phyloP scores from a whole-genome alignment of 1,284 basidiomycete species.

The Ceratobasidium sp. region DNA sequence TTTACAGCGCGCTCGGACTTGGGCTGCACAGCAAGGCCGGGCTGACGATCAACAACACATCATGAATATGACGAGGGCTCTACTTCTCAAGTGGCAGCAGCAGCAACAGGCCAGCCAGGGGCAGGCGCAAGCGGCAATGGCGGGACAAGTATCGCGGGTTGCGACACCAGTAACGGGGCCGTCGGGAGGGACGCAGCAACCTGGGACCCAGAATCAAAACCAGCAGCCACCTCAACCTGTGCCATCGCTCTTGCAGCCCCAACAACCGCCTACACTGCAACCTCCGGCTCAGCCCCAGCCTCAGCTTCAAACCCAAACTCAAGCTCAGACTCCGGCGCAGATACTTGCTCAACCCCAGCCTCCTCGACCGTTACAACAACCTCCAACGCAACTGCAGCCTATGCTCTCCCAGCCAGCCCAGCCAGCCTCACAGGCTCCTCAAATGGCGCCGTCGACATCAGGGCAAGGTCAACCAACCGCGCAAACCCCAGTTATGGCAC shows the following conservation, averaged over 20 bases:
- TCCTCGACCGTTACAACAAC: slow-evolving; percentile 6
- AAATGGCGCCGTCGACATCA: slow-evolving; percentile 15
- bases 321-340: slow-evolving; percentile 11
- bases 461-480: slow-evolving; percentile 3
- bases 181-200: not conserved
- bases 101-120: slow-evolving; percentile 7
- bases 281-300: slow-evolving; percentile 20
- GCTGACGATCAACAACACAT: slow-evolving; percentile 23
- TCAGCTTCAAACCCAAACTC: slow-evolving; percentile 18
- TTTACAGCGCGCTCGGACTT: slow-evolving; percentile 7
- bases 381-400: not conserved
- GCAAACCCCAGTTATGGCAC: not conserved
- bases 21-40: slow-evolving; percentile 24
- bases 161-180: not conserved
- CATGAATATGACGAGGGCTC: not conserved
- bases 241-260: slow-evolving; percentile 8
- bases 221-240: slow-evolving; percentile 10
- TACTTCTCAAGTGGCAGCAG: not conserved
- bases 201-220: not conserved
- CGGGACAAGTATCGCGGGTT: not conserved
- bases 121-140: slow-evolving; percentile 22
- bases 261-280: slow-evolving; percentile 22
- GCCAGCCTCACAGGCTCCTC: slow-evolving; percentile 21
- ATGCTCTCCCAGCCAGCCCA: slow-evolving; percentile 21
- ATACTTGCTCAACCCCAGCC: slow-evolving; percentile 4